phyloP scores from a whole-genome alignment of 805 yeast genomes.

The Candida caryicola region DNA sequence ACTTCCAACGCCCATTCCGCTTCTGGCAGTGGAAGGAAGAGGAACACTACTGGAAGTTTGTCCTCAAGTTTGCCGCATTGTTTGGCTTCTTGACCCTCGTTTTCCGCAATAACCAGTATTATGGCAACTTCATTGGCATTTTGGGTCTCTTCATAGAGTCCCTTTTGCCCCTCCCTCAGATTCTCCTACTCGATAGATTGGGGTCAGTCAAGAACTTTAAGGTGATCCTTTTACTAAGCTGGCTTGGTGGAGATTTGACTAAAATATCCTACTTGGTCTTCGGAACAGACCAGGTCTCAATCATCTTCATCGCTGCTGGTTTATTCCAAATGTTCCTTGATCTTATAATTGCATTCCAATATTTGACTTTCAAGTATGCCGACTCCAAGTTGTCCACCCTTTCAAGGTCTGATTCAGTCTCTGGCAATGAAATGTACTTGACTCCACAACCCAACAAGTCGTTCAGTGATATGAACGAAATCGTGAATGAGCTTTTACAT shows the following conservation, averaged over 20 bases:
- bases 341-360: constrained; percentile 69
- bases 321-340: constrained; percentile 76
- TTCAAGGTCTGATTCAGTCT: not conserved
- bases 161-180: constrained; percentile 73
- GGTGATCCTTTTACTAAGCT: constrained; percentile 67
- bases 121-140: constrained; percentile 54
- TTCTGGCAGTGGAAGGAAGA: constrained; percentile 88
- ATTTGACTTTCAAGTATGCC: constrained; percentile 52
- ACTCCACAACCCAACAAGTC: not conserved
- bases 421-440: not conserved
- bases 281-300: constrained; percentile 70
- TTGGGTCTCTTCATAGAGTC: constrained; percentile 71
- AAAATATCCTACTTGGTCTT: constrained; percentile 72
- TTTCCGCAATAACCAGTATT: constrained; percentile 33
- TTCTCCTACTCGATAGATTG: constrained; percentile 61
- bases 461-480: constrained; percentile 2
- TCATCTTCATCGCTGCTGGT: constrained; percentile 66
- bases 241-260: constrained; percentile 87
- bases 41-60: constrained; percentile 58
- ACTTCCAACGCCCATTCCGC: constrained; percentile 56
- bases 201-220: constrained; percentile 78
- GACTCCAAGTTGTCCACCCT: constrained; percentile 1
- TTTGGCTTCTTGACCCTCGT: constrained; percentile 42
- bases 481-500: constrained; percentile 1
- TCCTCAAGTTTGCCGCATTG: constrained; percentile 43